phyloP scores from a whole-genome alignment of 176 grass and related monocot genomes.

The Oryza nivara region DNA sequence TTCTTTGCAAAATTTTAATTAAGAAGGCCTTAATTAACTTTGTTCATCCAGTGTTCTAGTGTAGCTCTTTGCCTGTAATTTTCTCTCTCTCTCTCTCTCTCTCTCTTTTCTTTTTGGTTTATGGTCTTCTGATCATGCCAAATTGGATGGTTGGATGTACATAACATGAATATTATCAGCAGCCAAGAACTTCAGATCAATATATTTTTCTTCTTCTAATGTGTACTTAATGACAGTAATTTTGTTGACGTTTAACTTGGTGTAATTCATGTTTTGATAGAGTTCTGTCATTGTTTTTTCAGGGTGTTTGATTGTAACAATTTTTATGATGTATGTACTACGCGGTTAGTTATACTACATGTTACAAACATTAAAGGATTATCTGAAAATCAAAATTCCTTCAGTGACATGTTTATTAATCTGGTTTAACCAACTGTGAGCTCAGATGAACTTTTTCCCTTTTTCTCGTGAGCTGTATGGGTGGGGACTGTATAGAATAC shows the following conservation, averaged over 20 bases:
- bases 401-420: not conserved
- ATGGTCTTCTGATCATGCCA: slow-evolving; percentile 43
- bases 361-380: not conserved
- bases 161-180: slow-evolving; percentile 49
- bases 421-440: not conserved
- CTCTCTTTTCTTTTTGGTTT: not conserved
- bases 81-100: slow-evolving; percentile 6
- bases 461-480: not conserved
- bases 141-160: slow-evolving; percentile 53
- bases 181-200: slow-evolving; percentile 25
- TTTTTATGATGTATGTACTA: not conserved
- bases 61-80: slow-evolving; percentile 36
- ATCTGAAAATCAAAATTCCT: not conserved
- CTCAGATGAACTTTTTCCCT: not conserved
- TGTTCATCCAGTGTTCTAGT: slow-evolving; percentile 42
- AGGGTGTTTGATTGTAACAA: not conserved
- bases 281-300: not conserved
- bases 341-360: not conserved
- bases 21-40: slow-evolving; percentile 27
- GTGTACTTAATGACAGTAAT: not conserved
- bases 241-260: not conserved
- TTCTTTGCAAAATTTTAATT: not conserved
- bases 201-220: not conserved
- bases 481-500: not conserved
- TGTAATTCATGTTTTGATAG: not conserved